A percentile compares a stretch with the other conserved stretches of the same genome.
Conservation (phyloP, 1,284 basidiomycete species). For the Marasmius oreades region DNA sequence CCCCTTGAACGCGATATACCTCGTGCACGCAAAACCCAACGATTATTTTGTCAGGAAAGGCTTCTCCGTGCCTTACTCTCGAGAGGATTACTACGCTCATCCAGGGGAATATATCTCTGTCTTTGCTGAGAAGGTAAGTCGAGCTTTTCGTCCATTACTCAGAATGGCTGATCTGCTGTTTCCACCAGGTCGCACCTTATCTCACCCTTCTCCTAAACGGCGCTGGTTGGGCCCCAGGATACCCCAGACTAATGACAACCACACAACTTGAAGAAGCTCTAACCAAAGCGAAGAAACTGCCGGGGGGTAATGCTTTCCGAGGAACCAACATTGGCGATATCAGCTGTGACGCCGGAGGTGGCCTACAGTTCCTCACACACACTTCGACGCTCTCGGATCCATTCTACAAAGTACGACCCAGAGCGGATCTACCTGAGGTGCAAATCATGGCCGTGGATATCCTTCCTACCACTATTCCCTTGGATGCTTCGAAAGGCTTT, state of each 20-base stretch:
- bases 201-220: slow-evolving; percentile 84
- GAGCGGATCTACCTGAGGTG: slow-evolving; percentile 47
- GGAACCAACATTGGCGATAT: slow-evolving; percentile 80
- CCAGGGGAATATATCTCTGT: slow-evolving; percentile 65
- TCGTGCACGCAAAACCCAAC: slow-evolving; percentile 67
- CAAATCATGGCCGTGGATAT: slow-evolving; percentile 89
- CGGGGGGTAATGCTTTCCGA: slow-evolving; percentile 40
- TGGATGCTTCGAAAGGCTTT: slow-evolving; percentile 79
- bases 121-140: slow-evolving; percentile 66
- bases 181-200: slow-evolving; percentile 72
- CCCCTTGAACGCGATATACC: slow-evolving; percentile 55
- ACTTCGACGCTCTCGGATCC: slow-evolving; percentile 78
- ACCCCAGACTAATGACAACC: slow-evolving; percentile 76
- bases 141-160: slow-evolving; percentile 6
- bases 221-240: slow-evolving; percentile 75
- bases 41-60: slow-evolving; percentile 61
- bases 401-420: slow-evolving; percentile 54
- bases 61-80: slow-evolving; percentile 51
- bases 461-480: slow-evolving; percentile 77
- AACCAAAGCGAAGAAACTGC: slow-evolving; percentile 39
- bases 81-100: slow-evolving; percentile 68
- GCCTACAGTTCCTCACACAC: slow-evolving; percentile 76
- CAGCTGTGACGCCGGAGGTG: slow-evolving; percentile 80
- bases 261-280: slow-evolving; percentile 57
- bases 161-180: neutral